Conservation (phyloP, 2,329 filamentous ascomycete genomes). For the Fusarium sp. region DNA sequence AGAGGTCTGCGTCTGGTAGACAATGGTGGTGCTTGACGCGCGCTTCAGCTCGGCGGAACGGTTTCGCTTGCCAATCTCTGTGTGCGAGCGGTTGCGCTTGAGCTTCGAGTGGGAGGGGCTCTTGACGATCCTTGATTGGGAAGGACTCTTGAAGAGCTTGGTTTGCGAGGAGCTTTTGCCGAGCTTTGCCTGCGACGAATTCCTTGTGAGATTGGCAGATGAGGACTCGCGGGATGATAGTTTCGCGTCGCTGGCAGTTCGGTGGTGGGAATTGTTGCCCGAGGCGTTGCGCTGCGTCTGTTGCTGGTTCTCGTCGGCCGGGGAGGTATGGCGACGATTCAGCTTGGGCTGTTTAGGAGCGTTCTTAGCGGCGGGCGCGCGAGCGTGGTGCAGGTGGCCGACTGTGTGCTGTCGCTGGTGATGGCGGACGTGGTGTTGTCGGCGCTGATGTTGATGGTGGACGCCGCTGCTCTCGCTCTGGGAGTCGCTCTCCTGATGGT, state of each 20-base stretch:
- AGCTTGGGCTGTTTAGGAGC: constrained; percentile 61
- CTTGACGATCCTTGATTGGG: constrained; percentile 51
- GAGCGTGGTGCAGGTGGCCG: constrained; percentile 61
- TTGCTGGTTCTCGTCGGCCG: constrained; percentile 46
- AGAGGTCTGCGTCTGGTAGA: constrained; percentile 57
- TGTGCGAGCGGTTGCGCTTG: constrained; percentile 41
- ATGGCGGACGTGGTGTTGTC: constrained; percentile 49
- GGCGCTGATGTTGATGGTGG: constrained; percentile 49
- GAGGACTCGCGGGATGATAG: constrained; percentile 59
- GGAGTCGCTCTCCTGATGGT: constrained; percentile 52
- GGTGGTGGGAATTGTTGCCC: constrained; percentile 57
- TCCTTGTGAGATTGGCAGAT: constrained; percentile 63
- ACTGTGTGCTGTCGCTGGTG: constrained; percentile 52
- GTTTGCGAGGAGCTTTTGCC: constrained; percentile 67
- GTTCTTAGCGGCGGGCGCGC: constrained; percentile 65
- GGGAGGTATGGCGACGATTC: constrained; percentile 59
- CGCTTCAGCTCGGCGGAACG: constrained; percentile 67
- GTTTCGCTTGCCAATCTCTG: constrained; percentile 63
- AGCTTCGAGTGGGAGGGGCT: constrained; percentile 67
- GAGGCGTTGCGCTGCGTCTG: constrained; percentile 46
- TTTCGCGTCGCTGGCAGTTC: constrained; percentile 64
- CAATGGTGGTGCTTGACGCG: constrained; percentile 62
- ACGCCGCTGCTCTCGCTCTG: constrained; percentile 48
- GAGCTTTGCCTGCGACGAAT: constrained; percentile 65
- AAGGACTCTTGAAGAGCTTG: constrained; percentile 63